Base-by-base conservation (phyloP, 1,284 basidiomycete species). In the Puccinia hordei region DNA sequence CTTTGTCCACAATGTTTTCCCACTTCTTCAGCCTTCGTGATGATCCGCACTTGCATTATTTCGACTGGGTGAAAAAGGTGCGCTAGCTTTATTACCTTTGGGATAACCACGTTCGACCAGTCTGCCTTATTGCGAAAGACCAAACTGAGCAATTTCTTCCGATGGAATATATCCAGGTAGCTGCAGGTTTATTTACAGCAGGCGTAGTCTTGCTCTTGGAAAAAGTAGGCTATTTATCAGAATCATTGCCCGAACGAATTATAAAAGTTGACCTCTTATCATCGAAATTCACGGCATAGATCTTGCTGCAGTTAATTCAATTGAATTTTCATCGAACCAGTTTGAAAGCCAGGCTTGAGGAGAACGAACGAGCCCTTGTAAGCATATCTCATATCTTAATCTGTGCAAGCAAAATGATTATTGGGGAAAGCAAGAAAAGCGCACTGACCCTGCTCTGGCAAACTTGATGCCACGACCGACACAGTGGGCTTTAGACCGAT, bases 131-230 rank as follows among this genome's bases (percentile, higher is more conserved):
- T n/a, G 2, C 24, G 5, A 27, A 8, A 12, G 44, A 27, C 41
- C 3, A 51, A n/a, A 30, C 22, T 27, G 17, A 57, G 12, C 12
- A 38, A 35, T 3, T 57, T 19, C 12, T 61, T 38, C 1, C 24
- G 24, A 41, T 59, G 17, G 4, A 30, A 38, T 8, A 30, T 17
- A 49, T 2, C 10, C 17, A 76, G 74, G 74, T 53, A 38, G 33
- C n/a, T 22, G 74, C 74, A 15, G 90, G 90, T 15, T 85, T 92
- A 41, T 92, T 92, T 83, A 87, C 90, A 19, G 87, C 89, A 3
- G 87, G 88, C 0, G 84, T 91, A 33, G 88, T 92, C 57, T 84
- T 92, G 12, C 88, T 92, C 3, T 88, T 87, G 12, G 91, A 92
- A 84, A 92, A 92, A 83, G 85, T 91, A 61, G 24, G 38, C 33